Base-by-base conservation (phyloP, 768 basidiomycete species). In the Gloeophyllum trabeum region DNA sequence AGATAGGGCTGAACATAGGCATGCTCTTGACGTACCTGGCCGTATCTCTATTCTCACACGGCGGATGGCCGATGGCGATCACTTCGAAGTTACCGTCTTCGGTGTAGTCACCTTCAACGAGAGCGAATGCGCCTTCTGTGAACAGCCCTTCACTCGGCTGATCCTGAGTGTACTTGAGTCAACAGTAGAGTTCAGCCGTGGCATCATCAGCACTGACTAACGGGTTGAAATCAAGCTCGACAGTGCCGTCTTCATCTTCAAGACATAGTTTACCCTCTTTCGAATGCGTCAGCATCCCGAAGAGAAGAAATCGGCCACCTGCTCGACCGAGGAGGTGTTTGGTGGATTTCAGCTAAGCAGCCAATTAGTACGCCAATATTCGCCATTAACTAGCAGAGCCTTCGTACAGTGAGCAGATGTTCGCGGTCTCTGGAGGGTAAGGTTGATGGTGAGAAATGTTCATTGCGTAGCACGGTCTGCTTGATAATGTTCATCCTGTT, bases 381-480 rank as follows among this genome's bases (percentile, higher is more conserved):
- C 10, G 28, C 10, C 10, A 10, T 4, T 3, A 23, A 4, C 37
- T 24, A 39, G 45, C 18, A 6, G 28, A 24, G 18, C 6, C 30
- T 3, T 47, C 78, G 50, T 54, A 89, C 90, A 47, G 94, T 96
- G 36, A 98, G 81, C 43, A 96, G 79, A 43, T 79, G 78, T 47
- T 83, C 81, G 45, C 91, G 67, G 60, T 98, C 89, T 41, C 80
- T 76, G 13, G 90, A 92, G 32, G 91, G 87, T 28, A 98, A 61
- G 0, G 91, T 92, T 4, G 94, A 94, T 2, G 96, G 93, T 2
- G 90, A 90, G 61, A 99, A 99, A 59, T 98, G 92, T 56, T 99
- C 96, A 54, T 97, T 98, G 30, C 96, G 71, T 28, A 97, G 65
- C 22, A 98, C 78, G 53, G 88, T 84, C 63, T 98, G 94, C 57